Evolutionary conservation across 208 protist genomes (phyloP), one percentile per base, ranked within the genome.

Genomic region (Acanthamoeba royreba): DNA sequence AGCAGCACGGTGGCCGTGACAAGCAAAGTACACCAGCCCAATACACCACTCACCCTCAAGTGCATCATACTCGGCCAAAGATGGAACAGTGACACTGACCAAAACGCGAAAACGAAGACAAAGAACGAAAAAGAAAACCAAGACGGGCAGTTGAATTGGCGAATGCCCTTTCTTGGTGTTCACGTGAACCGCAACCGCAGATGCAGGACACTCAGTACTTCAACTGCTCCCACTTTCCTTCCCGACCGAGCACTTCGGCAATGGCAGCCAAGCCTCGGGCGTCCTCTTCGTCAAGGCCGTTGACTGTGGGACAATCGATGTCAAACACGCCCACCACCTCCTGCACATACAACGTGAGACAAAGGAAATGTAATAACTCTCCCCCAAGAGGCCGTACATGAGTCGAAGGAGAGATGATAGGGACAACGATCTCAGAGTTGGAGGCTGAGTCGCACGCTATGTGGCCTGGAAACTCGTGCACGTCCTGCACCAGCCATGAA

Each of bases 391-490:
- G 35, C 33, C 46, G 13, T n/a, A 90, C 83, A 17, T 66, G 43
- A 42, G 83, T 90, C 33, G 1, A 22, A 28, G 83, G 83, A 7
- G 52, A 25, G 38, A 96, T 72, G 25, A 99, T 96, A 3, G 98
- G 98, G 42, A 99, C 95, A 25, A 98, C 98, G 79, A 99, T 97
- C 96, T 99, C 98, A 8, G 98, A 98, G n/a, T 98, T 92, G 11
- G 97, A 98, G 9, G 95, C 95, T 19, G 94, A 95, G 92, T 99
- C 98, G 93, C 98, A 99, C n/a, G 98, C 98, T 87, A 99, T 99
- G 96, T 99, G 98, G 8, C 98, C 98, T n/a, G 97, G 94, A 92
- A 99, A 99, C 53, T 94, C 94, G 88, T 99, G 97, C 40, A 99
- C 98, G 94, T 99, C 95, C 35, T 83, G 28, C 43, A 95, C 74